Evolutionary conservation across 2,329 filamentous ascomycete genomes (phyloP).

Genomic region (Cyanodermella asteris): DNA sequence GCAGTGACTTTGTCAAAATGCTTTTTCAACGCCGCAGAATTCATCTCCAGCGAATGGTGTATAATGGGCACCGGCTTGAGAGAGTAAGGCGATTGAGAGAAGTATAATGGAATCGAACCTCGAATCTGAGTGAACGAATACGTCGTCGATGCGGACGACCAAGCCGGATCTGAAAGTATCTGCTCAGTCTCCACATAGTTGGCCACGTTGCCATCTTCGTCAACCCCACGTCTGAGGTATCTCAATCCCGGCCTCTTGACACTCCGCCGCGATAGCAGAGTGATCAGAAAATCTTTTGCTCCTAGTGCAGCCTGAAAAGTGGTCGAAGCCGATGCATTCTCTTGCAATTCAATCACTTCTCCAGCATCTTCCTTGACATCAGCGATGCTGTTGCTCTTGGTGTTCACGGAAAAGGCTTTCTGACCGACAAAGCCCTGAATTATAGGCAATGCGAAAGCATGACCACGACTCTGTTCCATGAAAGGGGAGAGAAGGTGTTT

Average conservation of each 20-base stretch:
- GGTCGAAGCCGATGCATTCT: constrained; percentile 9
- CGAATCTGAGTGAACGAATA: constrained; percentile 75
- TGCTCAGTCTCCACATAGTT: constrained; percentile 94
- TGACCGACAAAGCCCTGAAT: constrained; percentile 94
- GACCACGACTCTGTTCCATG: constrained; percentile 45
- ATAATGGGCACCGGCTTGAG: constrained; percentile 70
- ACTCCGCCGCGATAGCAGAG: constrained; percentile 74
- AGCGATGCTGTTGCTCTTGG: neutral
- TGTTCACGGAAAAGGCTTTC: constrained; percentile 50
- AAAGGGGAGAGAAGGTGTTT: constrained; percentile 51
- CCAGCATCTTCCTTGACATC: constrained; percentile 1
- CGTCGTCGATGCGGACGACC: constrained; percentile 38
- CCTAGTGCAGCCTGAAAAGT: neutral
- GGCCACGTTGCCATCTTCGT: constrained; percentile 71
- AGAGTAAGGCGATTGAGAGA: constrained; percentile 83
- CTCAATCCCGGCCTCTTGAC: constrained; percentile 68
- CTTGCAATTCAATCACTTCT: constrained; percentile 9
- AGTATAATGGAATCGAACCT: constrained; percentile 85
- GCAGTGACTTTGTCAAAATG: constrained; percentile 53
- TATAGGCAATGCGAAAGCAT: constrained; percentile 52
- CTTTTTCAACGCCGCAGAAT: constrained; percentile 52
- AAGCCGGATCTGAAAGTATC: constrained; percentile 52
- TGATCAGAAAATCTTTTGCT: constrained; percentile 46
- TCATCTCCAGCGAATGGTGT: constrained; percentile 60
- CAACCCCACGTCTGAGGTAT: constrained; percentile 74